These are phyloP conservation scores for Kazachstania kunashirensis DNA, from an alignment of 805 yeast species.

Conservation along the genomic window DNA sequence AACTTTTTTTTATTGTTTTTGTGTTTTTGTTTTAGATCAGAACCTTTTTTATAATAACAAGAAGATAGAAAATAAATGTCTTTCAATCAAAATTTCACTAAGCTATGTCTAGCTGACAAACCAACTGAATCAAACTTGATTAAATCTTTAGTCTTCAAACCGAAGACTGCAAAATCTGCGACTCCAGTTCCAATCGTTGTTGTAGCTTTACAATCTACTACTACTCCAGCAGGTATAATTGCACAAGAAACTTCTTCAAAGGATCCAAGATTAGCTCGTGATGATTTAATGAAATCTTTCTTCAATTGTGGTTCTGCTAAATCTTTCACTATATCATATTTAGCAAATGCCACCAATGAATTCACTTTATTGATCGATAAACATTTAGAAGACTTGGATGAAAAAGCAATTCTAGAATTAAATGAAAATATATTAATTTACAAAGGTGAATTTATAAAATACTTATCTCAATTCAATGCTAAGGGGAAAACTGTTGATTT, in stretches of 20 bases:
- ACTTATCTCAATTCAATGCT: slow-evolving; percentile 35
- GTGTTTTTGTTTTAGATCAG: no score
- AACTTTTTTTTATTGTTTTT: no score
- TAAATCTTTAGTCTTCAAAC: slow-evolving; percentile 79
- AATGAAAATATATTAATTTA: slow-evolving; percentile 20
- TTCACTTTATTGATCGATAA: slow-evolving; percentile 24
- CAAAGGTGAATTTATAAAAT: slow-evolving; percentile 21
- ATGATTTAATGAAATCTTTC: slow-evolving; percentile 60
- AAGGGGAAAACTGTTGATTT: slow-evolving; percentile 41
- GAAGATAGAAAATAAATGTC: no score
- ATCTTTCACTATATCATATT: slow-evolving; percentile 25
- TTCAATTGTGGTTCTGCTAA: slow-evolving; percentile 25
- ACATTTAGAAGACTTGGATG: slow-evolving; percentile 32
- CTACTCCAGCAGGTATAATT: slow-evolving; percentile 55
- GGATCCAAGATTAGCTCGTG: slow-evolving; percentile 83
- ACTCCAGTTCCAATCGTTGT: slow-evolving; percentile 72
- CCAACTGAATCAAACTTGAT: slow-evolving; percentile 44
- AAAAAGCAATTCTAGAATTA: slow-evolving; percentile 23
- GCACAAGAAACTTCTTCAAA: slow-evolving; percentile 63
- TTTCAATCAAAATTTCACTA: slow-evolving; percentile 57
- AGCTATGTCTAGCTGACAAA: slow-evolving; percentile 48
- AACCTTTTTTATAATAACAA: no score
- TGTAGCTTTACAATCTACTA: slow-evolving; percentile 61
- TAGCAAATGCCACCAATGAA: slow-evolving; percentile 32
- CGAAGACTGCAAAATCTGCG: slow-evolving; percentile 79